Evolutionary conservation across 345 rosid genomes (phyloP).

Genomic region (Xanthoceras sorbifolium): DNA sequence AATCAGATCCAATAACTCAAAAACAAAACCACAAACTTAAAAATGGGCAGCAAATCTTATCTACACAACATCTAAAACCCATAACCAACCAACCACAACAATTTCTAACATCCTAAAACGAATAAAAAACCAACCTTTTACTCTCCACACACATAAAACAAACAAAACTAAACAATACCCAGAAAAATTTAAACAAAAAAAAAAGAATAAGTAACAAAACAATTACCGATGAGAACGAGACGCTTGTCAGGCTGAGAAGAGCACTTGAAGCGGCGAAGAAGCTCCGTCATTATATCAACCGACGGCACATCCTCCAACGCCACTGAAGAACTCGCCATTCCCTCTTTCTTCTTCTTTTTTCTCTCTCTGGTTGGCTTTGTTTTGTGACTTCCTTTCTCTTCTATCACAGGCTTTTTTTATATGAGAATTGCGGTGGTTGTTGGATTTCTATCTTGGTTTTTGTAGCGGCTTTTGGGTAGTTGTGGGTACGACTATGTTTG

Average conservation of each 20-base stretch:
- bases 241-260: conserved; percentile 84
- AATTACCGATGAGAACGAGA: conserved; percentile 79
- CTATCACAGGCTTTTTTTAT: neutral
- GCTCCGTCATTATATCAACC: conserved; percentile 79
- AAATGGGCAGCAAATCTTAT: neutral
- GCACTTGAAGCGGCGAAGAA: conserved; percentile 86
- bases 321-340: conserved; percentile 36
- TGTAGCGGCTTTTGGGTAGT: neutral
- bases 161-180: neutral
- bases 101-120: neutral
- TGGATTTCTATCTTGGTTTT: neutral
- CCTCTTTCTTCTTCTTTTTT: neutral
- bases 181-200: neutral
- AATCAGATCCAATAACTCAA: conserved; percentile 8
- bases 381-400: neutral
- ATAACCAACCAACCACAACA: neutral
- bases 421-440: neutral
- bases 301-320: conserved; percentile 75
- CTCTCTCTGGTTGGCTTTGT: conserved; percentile 1
- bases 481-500: neutral
- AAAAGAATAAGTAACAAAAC: neutral
- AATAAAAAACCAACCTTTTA: neutral
- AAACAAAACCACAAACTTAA: neutral
- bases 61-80: neutral
- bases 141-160: neutral